Evolutionary conservation across 306 rosid genomes (phyloP).

Genomic region (Urtica urens): DNA sequence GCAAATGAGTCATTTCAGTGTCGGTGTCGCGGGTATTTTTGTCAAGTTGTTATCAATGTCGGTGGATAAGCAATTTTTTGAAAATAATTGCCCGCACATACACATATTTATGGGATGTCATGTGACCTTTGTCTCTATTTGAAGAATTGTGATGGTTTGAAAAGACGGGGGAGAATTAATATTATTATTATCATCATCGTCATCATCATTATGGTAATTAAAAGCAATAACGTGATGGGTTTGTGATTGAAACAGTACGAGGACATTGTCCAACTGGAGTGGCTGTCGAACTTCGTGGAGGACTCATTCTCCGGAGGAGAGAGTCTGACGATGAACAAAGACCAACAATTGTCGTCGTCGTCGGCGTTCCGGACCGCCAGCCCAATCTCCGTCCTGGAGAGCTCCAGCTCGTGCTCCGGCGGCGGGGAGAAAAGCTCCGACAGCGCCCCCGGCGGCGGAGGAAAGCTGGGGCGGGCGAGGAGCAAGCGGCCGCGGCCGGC

Average conservation of each 20-base stretch:
- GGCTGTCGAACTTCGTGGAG: slow-evolving; percentile 86
- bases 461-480: slow-evolving; percentile 71
- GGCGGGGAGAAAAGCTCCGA: slow-evolving; percentile 37
- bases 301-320: slow-evolving; percentile 76
- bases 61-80: slow-evolving; percentile 4
- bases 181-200: neutral
- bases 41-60: neutral
- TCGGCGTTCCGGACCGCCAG: slow-evolving; percentile 67
- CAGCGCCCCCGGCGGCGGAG: slow-evolving; percentile 29
- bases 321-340: slow-evolving; percentile 57
- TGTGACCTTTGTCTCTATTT: slow-evolving; percentile 3
- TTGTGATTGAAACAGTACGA: slow-evolving; percentile 42
- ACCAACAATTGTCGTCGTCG: slow-evolving; percentile 29
- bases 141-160: slow-evolving; percentile 9
- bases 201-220: neutral
- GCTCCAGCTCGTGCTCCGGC: slow-evolving; percentile 76
- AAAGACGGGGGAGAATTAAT: neutral
- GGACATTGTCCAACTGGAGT: slow-evolving; percentile 83
- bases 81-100: neutral
- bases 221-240: neutral
- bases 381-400: slow-evolving; percentile 86
- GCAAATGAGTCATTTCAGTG: neutral
- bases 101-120: slow-evolving; percentile 10
- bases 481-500: slow-evolving; percentile 94
- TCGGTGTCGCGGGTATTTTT: neutral